Percentiles rank a stretch among this genome's conserved stretches.
phyloP scores from a whole-genome alignment of 2,329 filamentous ascomycete genomes.

The Pseudopithomyces chartarum region DNA sequence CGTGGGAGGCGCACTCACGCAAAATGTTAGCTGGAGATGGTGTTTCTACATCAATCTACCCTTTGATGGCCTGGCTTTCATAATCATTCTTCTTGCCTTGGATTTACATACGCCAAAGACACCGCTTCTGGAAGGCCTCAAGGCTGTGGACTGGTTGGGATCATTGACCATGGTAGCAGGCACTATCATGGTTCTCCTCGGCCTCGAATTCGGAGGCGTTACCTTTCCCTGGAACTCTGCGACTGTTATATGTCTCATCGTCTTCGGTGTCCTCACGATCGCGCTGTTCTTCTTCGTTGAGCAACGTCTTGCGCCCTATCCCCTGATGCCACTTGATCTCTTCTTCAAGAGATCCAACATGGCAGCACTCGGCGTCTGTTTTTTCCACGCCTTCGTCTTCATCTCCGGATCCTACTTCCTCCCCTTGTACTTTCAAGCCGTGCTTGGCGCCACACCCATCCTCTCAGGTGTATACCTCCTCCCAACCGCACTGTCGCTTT shows the following conservation, averaged over 20 bases:
- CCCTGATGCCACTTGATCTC: conserved; percentile 75
- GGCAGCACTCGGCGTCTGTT: conserved; percentile 68
- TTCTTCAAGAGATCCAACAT: conserved; percentile 71
- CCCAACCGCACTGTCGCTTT: conserved; percentile 70
- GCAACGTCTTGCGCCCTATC: conserved; percentile 73
- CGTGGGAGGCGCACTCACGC: conserved; percentile 69
- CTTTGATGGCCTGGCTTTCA: conserved; percentile 62
- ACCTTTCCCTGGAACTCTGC: conserved; percentile 74
- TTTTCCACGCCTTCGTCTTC: conserved; percentile 77
- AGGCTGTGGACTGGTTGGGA: conserved; percentile 70
- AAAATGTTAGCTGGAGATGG: conserved; percentile 66
- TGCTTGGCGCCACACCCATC: conserved; percentile 70
- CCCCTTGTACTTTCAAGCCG: conserved; percentile 82
- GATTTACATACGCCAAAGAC: conserved; percentile 71
- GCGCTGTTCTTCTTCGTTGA: conserved; percentile 74
- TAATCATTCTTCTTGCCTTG: conserved; percentile 64
- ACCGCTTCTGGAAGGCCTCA: conserved; percentile 64
- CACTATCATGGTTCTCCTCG: conserved; percentile 84
- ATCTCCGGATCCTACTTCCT: conserved; percentile 80
- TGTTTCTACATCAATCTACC: conserved; percentile 69
- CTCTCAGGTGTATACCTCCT: conserved; percentile 76
- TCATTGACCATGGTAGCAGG: conserved; percentile 72
- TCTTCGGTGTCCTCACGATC: conserved; percentile 71
- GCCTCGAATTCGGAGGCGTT: conserved; percentile 82
- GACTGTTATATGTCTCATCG: conserved; percentile 75